Percentiles rank a stretch among this genome's conserved stretches.
Conservation (phyloP, 768 basidiomycete species). For the Coprinellus micaceus region DNA sequence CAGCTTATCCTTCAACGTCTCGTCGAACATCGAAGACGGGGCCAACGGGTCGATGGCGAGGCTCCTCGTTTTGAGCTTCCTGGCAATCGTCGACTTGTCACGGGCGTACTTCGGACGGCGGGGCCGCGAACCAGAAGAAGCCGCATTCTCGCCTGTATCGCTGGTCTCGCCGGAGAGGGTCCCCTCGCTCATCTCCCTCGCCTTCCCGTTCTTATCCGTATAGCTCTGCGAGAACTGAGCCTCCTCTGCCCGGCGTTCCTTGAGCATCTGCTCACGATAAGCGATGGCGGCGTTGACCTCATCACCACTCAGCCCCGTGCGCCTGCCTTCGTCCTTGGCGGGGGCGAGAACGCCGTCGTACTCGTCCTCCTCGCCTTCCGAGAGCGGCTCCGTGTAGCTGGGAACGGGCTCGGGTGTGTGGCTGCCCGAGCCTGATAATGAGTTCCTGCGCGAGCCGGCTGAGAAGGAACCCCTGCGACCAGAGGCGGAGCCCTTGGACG, state of each 20-base stretch:
- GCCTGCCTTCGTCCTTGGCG: slow-evolving; percentile 77
- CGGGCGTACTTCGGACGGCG: slow-evolving; percentile 32
- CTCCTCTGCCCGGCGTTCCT: slow-evolving; percentile 36
- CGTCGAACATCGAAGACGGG: slow-evolving; percentile 78
- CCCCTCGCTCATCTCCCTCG: slow-evolving; percentile 13
- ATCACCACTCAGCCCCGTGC: slow-evolving; percentile 68
- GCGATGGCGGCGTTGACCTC: slow-evolving; percentile 84
- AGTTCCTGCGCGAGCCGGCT: neutral
- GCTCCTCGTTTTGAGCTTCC: slow-evolving; percentile 27
- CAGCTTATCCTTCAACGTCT: slow-evolving; percentile 72
- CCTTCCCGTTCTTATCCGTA: slow-evolving; percentile 20
- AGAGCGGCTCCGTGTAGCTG: slow-evolving; percentile 81
- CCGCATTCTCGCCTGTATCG: slow-evolving; percentile 5
- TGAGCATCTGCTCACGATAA: slow-evolving; percentile 78
- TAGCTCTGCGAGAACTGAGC: slow-evolving; percentile 7
- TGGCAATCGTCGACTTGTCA: slow-evolving; percentile 19
- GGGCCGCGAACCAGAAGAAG: neutral
- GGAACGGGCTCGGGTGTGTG: slow-evolving; percentile 13
- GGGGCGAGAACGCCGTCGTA: slow-evolving; percentile 60
- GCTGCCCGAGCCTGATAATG: slow-evolving; percentile 13
- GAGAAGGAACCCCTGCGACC: slow-evolving; percentile 10
- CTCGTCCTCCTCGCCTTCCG: slow-evolving; percentile 85
- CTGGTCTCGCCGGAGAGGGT: slow-evolving; percentile 9
- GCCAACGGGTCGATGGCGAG: slow-evolving; percentile 86
- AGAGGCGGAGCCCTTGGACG: slow-evolving; percentile 40